These are phyloP conservation scores for Umbelopsis sp. DNA, from an alignment of 371 early-diverging fungal species.

Conservation along the genomic window DNA sequence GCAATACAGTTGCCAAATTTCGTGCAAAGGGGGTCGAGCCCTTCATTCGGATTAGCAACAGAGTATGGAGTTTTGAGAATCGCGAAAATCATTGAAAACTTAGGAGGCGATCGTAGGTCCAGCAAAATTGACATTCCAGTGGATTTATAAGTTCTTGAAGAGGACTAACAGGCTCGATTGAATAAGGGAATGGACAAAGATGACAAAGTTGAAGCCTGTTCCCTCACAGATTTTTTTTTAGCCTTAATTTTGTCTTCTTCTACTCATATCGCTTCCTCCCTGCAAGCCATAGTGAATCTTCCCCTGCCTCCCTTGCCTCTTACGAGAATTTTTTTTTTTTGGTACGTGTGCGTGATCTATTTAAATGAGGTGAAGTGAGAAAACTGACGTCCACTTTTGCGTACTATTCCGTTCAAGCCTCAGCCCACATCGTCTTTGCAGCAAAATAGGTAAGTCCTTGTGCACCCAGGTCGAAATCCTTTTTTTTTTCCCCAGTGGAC, in stretches of 20 bases:
- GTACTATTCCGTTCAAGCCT: constrained; percentile 1
- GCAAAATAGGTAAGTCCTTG: constrained; percentile 15
- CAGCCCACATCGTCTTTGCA: neutral
- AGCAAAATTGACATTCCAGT: constrained; percentile 7
- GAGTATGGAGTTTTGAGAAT: neutral
- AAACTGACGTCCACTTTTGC: neutral
- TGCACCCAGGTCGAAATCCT: neutral
- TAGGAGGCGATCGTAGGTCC: neutral
- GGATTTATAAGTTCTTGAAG: neutral
- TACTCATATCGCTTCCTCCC: neutral
- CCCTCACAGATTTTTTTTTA: neutral
- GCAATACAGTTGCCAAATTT: neutral
- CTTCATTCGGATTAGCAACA: neutral
- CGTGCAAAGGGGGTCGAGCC: neutral
- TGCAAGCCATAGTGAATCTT: neutral
- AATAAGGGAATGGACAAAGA: constrained; percentile 35
- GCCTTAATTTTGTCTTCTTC: neutral
- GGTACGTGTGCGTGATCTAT: neutral
- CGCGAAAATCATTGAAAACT: neutral
- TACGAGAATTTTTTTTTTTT: neutral
- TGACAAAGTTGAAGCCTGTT: constrained; percentile 27
- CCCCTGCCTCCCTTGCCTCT: constrained; percentile 6
- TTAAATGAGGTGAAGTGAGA: neutral
- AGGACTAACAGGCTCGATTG: neutral
- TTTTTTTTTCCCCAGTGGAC: neutral